Conservation (phyloP, 257 asterid genomes). For the Nicotiana sylvestris region DNA sequence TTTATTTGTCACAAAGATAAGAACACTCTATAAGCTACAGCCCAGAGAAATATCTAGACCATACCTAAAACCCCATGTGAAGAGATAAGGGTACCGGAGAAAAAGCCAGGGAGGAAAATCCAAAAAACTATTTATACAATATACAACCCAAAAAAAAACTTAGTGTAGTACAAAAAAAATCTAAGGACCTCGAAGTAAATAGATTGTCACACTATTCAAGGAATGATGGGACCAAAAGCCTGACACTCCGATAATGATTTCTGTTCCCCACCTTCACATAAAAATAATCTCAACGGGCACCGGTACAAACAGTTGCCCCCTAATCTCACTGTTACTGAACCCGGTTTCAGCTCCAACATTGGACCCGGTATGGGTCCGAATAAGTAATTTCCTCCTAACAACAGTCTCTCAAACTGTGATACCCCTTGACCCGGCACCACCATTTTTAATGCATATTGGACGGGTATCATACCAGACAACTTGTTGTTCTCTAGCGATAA, state of each 20-base stretch:
- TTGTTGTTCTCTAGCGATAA: conserved; percentile 56
- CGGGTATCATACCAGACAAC: conserved; percentile 63
- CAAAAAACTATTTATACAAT: neutral
- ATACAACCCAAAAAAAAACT: neutral
- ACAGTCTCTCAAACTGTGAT: conserved; percentile 57
- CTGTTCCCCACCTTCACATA: conserved; percentile 83
- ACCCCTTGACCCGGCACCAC: conserved; percentile 40
- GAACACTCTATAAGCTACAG: neutral
- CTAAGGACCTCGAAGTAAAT: neutral
- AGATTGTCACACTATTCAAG: conserved; percentile 33
- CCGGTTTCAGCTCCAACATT: conserved; percentile 63
- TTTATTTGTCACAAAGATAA: neutral
- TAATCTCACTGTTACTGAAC: conserved; percentile 52
- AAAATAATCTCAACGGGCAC: conserved; percentile 65
- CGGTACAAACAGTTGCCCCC: conserved; percentile 86
- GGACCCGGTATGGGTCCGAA: conserved; percentile 78
- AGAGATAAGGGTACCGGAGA: neutral
- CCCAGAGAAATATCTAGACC: neutral
- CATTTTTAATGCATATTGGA: conserved; percentile 43
- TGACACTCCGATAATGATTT: conserved; percentile 64
- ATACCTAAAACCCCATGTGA: neutral
- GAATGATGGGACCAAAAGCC: conserved; percentile 61
- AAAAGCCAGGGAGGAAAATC: neutral
- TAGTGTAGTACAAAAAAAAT: neutral
- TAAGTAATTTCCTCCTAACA: conserved; percentile 76